Evolutionary conservation across 352 stramenopile genomes (phyloP), one percentile per base, ranked within the genome.

Genomic region (Pythium scleroteichum): DNA sequence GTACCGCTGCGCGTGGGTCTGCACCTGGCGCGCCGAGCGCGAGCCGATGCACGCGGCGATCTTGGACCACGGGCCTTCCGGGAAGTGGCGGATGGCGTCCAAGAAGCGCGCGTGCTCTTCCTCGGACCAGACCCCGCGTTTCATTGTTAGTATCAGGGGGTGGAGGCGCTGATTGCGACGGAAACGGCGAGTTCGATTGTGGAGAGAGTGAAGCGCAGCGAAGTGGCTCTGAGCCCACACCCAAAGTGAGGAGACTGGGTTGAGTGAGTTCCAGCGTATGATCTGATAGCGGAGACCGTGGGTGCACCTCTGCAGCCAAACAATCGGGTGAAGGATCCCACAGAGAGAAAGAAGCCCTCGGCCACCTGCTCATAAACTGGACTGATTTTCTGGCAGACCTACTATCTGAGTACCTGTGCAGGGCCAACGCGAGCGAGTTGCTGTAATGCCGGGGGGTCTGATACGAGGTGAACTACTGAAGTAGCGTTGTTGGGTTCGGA

Each of bases 1-100:
- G 64, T 92, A 92, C 38, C 74, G 75, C 56, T 79, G 68, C 3
- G 72, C 66, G 44, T 79, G 72, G 8, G 79, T 91, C 64, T 90
- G 82, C 61, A 89, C 80, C 55, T 91, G 82, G 8, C 82, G 70
- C 9, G 80, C 69, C 7, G 78, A 87, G 32, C 78, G 55, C 22
- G 72, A 66, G 27, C 66, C 60, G 0, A 80, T 62, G 20, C 59
- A 50, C 22, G 49, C 45, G 1, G 72, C 59, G 40, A 80, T 76
- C 19, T 54, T 62, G 32, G 56, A 62, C 72, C 72, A 80, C 2
- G 72, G 72, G 2, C 72, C 72, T 51, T 74, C 55, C 12, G 72
- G 72, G 51, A 62, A 80, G 24, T 73, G 44, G 24, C 66, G 59
- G 38, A 76, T 58, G 14, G 60, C 71, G 4, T 65, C 42, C 26